Evolutionary conservation across 345 rosid species (phyloP).

Genomic region (Chamaenerion angustifolium): DNA sequence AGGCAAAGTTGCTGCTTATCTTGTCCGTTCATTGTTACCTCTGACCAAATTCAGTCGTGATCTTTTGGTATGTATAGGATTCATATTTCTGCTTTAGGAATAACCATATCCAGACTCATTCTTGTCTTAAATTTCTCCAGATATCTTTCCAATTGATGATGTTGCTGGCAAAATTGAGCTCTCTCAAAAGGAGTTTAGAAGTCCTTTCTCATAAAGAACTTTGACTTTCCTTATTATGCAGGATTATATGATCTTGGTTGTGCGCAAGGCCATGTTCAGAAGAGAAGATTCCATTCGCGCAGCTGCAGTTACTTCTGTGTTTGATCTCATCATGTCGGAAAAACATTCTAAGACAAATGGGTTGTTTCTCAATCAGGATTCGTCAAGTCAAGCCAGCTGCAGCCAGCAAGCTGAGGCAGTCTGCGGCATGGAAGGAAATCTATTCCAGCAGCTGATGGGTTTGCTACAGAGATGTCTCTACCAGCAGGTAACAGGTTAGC

Average conservation of each 20-base stretch:
- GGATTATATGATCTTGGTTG: slow-evolving; percentile 60
- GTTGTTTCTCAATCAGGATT: slow-evolving; percentile 48
- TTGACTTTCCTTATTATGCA: slow-evolving; percentile 12
- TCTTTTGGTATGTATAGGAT: slow-evolving; percentile 37
- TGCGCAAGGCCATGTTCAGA: slow-evolving; percentile 82
- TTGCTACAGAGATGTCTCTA: slow-evolving; percentile 79
- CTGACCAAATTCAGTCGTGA: slow-evolving; percentile 51
- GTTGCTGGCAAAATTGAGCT: too few species aligned
- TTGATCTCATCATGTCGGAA: slow-evolving; percentile 55
- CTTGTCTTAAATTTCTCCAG: background rate
- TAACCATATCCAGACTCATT: background rate
- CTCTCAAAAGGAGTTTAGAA: background rate
- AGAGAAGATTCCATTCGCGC: slow-evolving; percentile 61
- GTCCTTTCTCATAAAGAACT: background rate
- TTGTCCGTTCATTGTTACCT: slow-evolving; percentile 52
- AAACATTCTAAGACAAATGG: slow-evolving; percentile 38
- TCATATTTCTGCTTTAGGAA: too few species aligned
- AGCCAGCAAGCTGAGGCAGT: slow-evolving; percentile 66
- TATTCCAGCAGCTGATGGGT: slow-evolving; percentile 59
- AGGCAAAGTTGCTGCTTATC: slow-evolving; percentile 41
- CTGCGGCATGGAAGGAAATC: slow-evolving; percentile 26
- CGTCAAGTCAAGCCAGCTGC: slow-evolving; percentile 84
- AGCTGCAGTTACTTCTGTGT: slow-evolving; percentile 50
- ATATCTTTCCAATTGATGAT: background rate
- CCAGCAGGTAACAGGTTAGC: slow-evolving; percentile 41